Evolutionary conservation across 2,329 filamentous ascomycete genomes (phyloP), one percentile per base, ranked within the genome.

Genomic region (Gliomastix tumulicola): DNA sequence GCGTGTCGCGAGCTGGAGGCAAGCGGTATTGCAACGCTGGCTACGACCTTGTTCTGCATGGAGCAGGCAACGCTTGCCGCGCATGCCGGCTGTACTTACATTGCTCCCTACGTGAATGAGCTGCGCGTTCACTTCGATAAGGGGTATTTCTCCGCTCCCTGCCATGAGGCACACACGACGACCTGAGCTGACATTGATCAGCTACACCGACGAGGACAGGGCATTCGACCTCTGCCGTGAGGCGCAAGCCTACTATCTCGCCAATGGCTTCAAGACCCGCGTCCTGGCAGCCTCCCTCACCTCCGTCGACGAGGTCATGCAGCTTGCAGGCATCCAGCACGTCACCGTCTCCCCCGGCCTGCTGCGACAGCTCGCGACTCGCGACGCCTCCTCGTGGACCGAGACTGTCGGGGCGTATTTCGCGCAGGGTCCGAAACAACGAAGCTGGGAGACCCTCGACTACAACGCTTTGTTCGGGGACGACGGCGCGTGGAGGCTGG

Each of bases 81-180:
- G 2, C 69, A 77, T 34, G 71, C 67, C 0, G 64, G 67, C 5
- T 82, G 76, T 45, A 68, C 68, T 1, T 82, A 81, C 46, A 74
- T 83, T 30, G 75, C 78, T 0, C 79, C 79, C 0, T 83, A 81
- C 42, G 73, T 82, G 66, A n/a, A n/a, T n/a, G n/a, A n/a, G n/a
- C n/a, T n/a, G n/a, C n/a, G n/a, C n/a, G n/a, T n/a, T n/a, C n/a
- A n/a, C n/a, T n/a, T n/a, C n/a, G n/a, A n/a, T n/a, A n/a, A n/a
- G n/a, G n/a, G 22, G 22, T n/a, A 25, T 9, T 9, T 25, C 22
- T 25, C 9, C n/a, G 22, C 9, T 9, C 22, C n/a, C 9, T 9
- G 9, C 9, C 9, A 9, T 9, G 22, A 25, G n/a, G 22, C 22
- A 25, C 22, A 9, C n/a, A 9, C 22, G 9, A 25, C 9, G 22